These are phyloP conservation scores for Brassica napus DNA, from an alignment of 345 rosid species.

Conservation along the genomic window DNA sequence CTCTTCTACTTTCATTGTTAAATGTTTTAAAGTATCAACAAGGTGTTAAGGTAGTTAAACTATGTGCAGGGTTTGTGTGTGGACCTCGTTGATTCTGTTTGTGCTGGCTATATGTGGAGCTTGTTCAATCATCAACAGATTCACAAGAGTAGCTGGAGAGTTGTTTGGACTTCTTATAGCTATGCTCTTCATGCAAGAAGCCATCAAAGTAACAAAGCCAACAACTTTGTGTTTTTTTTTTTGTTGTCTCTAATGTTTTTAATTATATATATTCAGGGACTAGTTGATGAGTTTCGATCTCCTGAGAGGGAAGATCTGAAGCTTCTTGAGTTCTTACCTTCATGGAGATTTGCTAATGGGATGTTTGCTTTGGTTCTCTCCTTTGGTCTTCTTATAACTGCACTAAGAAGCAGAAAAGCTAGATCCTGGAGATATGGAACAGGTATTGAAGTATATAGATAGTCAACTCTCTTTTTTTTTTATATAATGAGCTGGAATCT, in stretches of 20 bases:
- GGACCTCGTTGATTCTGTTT: constrained; percentile 86
- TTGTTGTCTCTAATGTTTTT: constrained; percentile 5
- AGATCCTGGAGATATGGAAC: constrained; percentile 93
- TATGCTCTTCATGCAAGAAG: constrained; percentile 96
- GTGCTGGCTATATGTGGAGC: constrained; percentile 83
- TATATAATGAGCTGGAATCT: constrained; percentile 32
- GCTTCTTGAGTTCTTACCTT: constrained; percentile 53
- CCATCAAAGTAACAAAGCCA: constrained; percentile 62
- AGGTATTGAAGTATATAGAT: constrained; percentile 43
- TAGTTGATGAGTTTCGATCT: constrained; percentile 81
- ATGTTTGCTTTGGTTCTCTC: constrained; percentile 93
- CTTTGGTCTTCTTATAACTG: constrained; percentile 85
- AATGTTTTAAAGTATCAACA: not conserved
- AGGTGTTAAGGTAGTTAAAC: not conserved
- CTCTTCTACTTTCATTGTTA: not conserved
- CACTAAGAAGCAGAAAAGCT: constrained; percentile 79
- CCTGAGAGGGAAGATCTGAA: constrained; percentile 63
- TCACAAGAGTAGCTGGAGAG: constrained; percentile 94
- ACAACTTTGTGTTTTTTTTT: not conserved
- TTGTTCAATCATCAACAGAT: constrained; percentile 92
- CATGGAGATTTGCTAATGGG: constrained; percentile 96
- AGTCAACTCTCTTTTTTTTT: constrained; percentile 20
- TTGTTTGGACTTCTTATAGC: constrained; percentile 95
- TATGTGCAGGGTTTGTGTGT: constrained; percentile 81
- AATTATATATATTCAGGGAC: constrained; percentile 54